Base-by-base conservation (phyloP, 345 rosid species). In the Salix koriyanagi region DNA sequence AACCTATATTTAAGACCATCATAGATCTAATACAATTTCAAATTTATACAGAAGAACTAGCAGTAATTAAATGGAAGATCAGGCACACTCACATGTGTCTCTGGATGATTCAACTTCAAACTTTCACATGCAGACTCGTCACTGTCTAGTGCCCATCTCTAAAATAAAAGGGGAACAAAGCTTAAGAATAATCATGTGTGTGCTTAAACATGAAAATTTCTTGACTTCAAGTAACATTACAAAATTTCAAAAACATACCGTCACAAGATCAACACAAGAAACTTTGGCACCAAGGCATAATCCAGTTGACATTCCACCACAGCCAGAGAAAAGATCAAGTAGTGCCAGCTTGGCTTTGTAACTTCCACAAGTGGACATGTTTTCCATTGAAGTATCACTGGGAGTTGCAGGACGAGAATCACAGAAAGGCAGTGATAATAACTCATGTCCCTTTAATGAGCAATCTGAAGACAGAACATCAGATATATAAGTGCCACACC, bases 291-390 rank as follows among this genome's bases (percentile, higher is more conserved):
- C 99, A n/a, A 95, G 92, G 83, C 88, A 83, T 75, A 95, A 83
- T 73, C 99, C 97, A 70, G 93, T 92, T 48, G 99, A 92, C 99
- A 95, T 92, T 86, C 99, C 99, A 80, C 99, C 97, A 85, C 99
- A 92, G 41, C 99, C 99, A 80, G 92, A 86, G 85, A 88, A 95
- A 69, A 92, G 89, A 89, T 95, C 99, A 79, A 92, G 88, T 32
- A 95, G 84, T 12, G 72, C 67, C 65, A 95, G 81, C 73, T 88
- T 87, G 65, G 77, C 74, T 84, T 86, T 84, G 77, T 34, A 61
- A 76, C 65, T 58, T 65, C 81, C 89, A 66, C 75, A 67, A 71
- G 25, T 79, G 69, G 84, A 82, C 76, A 74, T 72, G 64, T 39
- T 79, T 50, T 77, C 79, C 71, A 75, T 61, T 70, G 75, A 75